Base-by-base conservation (phyloP, 176 grass and related monocot genomes). In the Poa annua region DNA sequence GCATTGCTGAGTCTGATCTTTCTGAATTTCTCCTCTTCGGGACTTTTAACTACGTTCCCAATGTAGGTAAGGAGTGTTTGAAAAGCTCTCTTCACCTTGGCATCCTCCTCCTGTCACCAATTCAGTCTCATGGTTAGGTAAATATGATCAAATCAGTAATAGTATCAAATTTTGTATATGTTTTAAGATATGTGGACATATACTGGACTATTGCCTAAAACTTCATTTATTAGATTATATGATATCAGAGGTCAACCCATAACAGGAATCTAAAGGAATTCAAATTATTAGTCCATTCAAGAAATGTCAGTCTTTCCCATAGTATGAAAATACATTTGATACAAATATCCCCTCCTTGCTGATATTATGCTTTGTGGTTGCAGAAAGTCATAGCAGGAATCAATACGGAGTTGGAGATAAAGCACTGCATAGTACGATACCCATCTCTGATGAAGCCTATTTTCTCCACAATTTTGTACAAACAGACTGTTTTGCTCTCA, bases 11-110 rank as follows among this genome's bases (percentile, higher is more conserved):
- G 78, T n/a, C 96, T 87, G 80, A 99, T 99, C 79, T 94, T 99
- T 85, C 96, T 93, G 57, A 96, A 99, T 88, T 96, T 99, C 67
- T 99, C 96, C 78, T 96, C 93, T 4, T 94, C 88, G 1, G 91
- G 96, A 60, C 85, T 99, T 75, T 90, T 93, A 26, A 81, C 93
- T 6, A 94, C 87, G 24, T 99, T 99, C 26, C 96, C 91, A 4
- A 94, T 35, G 29, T 96, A 96, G 21, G 91, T 92, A 61, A 95
- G 91, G 55, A 99, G 96, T 34, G 96, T 99, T 85, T 96, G 91
- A 71, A 96, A 99, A 32, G 96, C 96, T 84, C 88, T 96, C 82
- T 92, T 93, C 22, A 96, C 93, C 87, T 89, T 94, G 71, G 91
- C 93, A 84, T 93, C 88, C 2, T 99, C 84, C 61, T 96, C 89